Base-by-base conservation (phyloP, 139 green algal species). In the Edaphochlamys debaryana region DNA sequence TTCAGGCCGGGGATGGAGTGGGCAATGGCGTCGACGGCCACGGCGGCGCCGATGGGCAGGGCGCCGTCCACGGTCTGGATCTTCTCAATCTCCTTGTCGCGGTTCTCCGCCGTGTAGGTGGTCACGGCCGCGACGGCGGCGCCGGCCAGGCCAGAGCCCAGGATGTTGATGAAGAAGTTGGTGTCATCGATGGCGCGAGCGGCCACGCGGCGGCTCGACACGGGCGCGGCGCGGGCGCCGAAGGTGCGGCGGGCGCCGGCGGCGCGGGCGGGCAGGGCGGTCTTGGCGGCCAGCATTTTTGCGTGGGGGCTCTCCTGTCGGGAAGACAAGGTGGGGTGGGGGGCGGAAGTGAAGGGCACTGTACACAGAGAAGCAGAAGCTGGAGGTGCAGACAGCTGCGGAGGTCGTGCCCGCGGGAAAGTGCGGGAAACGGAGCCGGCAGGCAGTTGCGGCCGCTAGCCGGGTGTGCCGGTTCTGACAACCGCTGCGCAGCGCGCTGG, bases 1-100 rank as follows among this genome's bases (percentile, higher is more conserved):
- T 91, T 92, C 3, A 95, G 70, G 69, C 90, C 90, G 22, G 92
- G 92, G 13, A 94, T 90, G 81, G 88, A 92, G 71, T 94, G 92
- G 3, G 72, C 79, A 29, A 94, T 68, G 42, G 88, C 84, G 76
- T 95, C 92, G 5, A 56, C 86, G 13, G 71, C 83, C n/a, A 93
- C 62, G 56, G 89, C 92, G 1, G 84, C 90, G 13, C 66, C 91
- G 19, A 94, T 69, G 40, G 91, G 92, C 38, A 86, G 66, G 8
- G 60, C 82, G 75, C 79, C 71, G 19, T 82, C 54, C 11, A 76
- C 19, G 22, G 72, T 89, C 82, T 94, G 88, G 50, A 95, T 79
- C 48, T 84, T 79, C 87, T 93, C 89, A 38, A 95, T 89, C 76
- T 93, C 86, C 48, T 84, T 87, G 74, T 95, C 92, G 17, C 62